phyloP scores from a whole-genome alignment of 2,329 filamentous ascomycete species.

The Colletotrichum camelliae region DNA sequence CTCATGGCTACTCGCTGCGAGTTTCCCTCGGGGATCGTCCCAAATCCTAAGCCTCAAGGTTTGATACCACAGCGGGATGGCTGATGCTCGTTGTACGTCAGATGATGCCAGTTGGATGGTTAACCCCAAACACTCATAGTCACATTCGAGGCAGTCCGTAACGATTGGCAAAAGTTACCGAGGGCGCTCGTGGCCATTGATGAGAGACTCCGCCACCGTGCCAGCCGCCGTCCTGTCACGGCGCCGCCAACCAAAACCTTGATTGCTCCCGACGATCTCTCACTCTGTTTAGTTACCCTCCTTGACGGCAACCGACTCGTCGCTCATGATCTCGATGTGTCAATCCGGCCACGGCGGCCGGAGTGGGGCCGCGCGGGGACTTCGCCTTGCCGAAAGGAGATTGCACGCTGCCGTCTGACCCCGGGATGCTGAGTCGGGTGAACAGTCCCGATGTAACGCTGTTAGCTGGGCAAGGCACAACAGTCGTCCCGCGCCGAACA shows the following conservation, averaged over 20 bases:
- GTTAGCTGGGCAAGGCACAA: conserved; percentile 5
- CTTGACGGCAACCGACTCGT: neutral
- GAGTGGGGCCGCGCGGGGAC: conserved; percentile 1
- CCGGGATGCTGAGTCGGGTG: neutral
- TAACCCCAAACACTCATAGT: neutral
- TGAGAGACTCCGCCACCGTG: neutral
- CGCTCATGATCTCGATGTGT: neutral
- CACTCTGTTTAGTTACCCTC: neutral
- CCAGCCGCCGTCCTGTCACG: neutral
- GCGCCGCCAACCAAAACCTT: neutral
- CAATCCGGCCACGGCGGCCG: neutral
- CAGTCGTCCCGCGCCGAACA: conserved; percentile 3
- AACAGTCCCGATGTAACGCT: neutral
- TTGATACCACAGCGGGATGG: neutral
- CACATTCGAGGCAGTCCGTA: conserved; percentile 1
- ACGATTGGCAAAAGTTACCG: conserved; percentile 6
- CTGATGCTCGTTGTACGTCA: conserved; percentile 1
- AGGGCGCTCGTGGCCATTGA: neutral
- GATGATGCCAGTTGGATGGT: neutral
- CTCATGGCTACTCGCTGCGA: neutral
- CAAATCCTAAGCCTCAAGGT: neutral
- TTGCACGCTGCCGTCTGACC: neutral
- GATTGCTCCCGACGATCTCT: neutral
- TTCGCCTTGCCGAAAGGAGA: neutral
- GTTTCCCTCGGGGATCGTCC: neutral